phyloP scores from a whole-genome alignment of 306 rosid species.

The Cucumis melo region DNA sequence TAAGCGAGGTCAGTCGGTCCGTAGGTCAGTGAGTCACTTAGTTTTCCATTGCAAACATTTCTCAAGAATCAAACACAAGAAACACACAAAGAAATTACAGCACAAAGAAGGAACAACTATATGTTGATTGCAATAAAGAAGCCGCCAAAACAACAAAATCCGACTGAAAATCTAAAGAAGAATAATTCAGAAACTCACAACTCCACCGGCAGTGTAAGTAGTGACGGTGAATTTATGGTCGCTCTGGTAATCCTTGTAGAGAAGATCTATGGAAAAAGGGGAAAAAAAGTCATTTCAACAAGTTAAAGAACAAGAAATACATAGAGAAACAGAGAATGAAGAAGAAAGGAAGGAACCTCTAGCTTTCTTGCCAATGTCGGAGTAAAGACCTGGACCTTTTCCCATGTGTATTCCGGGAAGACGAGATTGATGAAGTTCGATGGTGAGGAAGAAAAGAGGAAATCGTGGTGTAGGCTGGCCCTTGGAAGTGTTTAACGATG shows the following conservation, averaged over 20 bases:
- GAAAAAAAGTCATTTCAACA: background rate
- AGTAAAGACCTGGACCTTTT: slow-evolving; percentile 92
- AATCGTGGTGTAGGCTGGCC: slow-evolving; percentile 1
- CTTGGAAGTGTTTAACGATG: background rate
- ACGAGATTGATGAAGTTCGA: background rate
- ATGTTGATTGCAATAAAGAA: background rate
- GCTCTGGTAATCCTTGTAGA: slow-evolving; percentile 79
- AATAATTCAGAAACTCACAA: slow-evolving; percentile 30
- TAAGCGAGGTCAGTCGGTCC: background rate
- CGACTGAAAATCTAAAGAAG: background rate
- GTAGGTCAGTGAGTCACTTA: background rate
- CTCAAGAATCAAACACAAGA: slow-evolving; percentile 1
- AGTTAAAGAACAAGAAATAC: too few relatives aligned
- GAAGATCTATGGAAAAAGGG: slow-evolving; percentile 40
- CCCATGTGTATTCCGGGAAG: slow-evolving; percentile 41
- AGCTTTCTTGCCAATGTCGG: slow-evolving; percentile 84
- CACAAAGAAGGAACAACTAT: background rate
- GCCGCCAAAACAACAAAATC: background rate
- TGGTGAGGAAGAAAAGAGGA: background rate
- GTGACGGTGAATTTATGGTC: slow-evolving; percentile 91
- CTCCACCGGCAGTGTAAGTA: slow-evolving; percentile 53
- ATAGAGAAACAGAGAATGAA: background rate
- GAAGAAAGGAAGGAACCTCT: slow-evolving; percentile 31
- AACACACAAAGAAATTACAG: background rate
- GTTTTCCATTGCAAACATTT: background rate